Evolutionary conservation across 1,284 basidiomycete species (phyloP).

Genomic region (Boletus mariae): DNA sequence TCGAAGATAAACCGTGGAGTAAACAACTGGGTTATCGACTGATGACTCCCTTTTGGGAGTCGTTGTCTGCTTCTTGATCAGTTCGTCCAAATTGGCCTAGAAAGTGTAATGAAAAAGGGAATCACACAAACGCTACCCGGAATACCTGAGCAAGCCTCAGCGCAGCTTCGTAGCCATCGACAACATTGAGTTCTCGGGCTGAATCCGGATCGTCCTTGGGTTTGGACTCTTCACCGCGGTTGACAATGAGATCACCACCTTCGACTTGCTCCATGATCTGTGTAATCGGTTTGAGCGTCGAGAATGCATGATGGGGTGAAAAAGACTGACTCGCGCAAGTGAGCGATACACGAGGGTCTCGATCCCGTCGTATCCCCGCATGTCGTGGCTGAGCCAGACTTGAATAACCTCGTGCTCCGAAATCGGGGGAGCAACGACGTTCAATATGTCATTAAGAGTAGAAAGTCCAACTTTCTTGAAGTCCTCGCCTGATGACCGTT

Average conservation of each 20-base stretch:
- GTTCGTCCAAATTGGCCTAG: constrained; percentile 76
- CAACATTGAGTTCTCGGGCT: constrained; percentile 72
- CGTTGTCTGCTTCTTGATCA: constrained; percentile 61
- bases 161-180: constrained; percentile 82
- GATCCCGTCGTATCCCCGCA: constrained; percentile 94
- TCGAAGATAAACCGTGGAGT: constrained; percentile 90
- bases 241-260: constrained; percentile 87
- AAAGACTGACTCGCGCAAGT: constrained; percentile 60
- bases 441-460: constrained; percentile 86
- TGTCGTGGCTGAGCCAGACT: constrained; percentile 93
- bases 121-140: not conserved
- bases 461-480: constrained; percentile 83
- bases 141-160: constrained; percentile 75
- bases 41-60: constrained; percentile 41
- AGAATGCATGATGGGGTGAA: not conserved
- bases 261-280: constrained; percentile 93
- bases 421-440: constrained; percentile 97
- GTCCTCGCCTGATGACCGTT: constrained; percentile 64
- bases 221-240: constrained; percentile 73
- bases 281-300: constrained; percentile 3
- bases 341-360: constrained; percentile 94
- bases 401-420: constrained; percentile 97
- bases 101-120: not conserved
- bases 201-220: constrained; percentile 53
- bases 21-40: constrained; percentile 72